These are phyloP conservation scores for Phytophthora cryptogea DNA, from an alignment of 352 stramenopile species.

Conservation along the genomic window DNA sequence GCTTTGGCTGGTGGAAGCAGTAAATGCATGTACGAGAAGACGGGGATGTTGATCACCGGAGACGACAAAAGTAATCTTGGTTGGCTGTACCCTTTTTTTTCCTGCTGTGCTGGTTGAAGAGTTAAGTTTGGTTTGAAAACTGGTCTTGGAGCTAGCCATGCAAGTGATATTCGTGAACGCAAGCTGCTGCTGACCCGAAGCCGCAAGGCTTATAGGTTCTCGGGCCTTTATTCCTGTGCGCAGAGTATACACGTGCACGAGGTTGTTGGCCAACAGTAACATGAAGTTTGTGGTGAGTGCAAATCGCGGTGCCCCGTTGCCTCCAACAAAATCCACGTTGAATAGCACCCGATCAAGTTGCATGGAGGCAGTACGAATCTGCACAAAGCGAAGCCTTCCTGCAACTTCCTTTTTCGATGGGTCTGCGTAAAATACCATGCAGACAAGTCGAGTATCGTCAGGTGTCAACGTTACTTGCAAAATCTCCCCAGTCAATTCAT, in stretches of 20 bases:
- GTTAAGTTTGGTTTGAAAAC: not conserved
- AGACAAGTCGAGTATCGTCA: constrained; percentile 39
- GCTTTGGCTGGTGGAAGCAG: constrained; percentile 7
- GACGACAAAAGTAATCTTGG: constrained; percentile 27
- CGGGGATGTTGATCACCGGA: constrained; percentile 29
- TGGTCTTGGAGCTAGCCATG: constrained; percentile 4
- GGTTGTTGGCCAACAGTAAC: constrained; percentile 41
- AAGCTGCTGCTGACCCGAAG: constrained; percentile 16
- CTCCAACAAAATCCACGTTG: constrained; percentile 31
- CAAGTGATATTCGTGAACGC: constrained; percentile 35
- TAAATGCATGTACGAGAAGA: constrained; percentile 32
- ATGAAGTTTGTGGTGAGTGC: constrained; percentile 38
- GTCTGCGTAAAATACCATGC: constrained; percentile 46
- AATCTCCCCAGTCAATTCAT: constrained; percentile 30
- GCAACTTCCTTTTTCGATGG: constrained; percentile 23
- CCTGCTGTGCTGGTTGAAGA: constrained; percentile 5
- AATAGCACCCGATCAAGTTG: constrained; percentile 30
- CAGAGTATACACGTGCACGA: constrained; percentile 34
- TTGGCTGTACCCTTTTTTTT: not conserved
- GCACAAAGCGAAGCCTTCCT: constrained; percentile 39
- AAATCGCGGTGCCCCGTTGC: constrained; percentile 42
- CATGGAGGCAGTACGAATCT: constrained; percentile 34
- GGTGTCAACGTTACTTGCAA: constrained; percentile 45
- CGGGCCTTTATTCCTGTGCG: constrained; percentile 30
- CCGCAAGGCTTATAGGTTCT: constrained; percentile 23